These are phyloP conservation scores for Sextonia rubra DNA, from an alignment of 164 flowering plant genomes.

Conservation along the genomic window DNA sequence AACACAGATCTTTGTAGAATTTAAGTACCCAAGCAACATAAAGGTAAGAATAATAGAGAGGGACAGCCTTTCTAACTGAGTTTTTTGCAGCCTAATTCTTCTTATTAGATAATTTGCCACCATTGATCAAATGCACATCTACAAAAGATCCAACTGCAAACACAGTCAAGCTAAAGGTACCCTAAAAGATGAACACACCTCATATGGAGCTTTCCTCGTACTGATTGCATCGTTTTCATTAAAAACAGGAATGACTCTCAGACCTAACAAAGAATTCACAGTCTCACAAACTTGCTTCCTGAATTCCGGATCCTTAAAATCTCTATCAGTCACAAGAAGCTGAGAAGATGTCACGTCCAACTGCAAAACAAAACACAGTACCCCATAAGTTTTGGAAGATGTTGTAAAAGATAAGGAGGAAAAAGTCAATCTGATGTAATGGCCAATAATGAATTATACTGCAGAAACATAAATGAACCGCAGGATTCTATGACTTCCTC, in stretches of 20 bases:
- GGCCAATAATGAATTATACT: background rate
- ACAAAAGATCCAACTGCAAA: background rate
- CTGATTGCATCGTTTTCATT: conserved; percentile 98
- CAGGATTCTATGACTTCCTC: background rate
- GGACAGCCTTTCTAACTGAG: too few relatives aligned
- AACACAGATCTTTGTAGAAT: too few relatives aligned
- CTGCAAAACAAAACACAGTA: conserved; percentile 37
- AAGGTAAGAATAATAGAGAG: too few relatives aligned
- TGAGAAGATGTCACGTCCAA: conserved; percentile 88
- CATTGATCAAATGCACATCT: background rate
- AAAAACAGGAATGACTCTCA: conserved; percentile 82
- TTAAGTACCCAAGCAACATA: too few relatives aligned
- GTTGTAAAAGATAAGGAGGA: background rate
- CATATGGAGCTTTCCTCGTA: conserved; percentile 91
- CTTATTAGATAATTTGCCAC: too few relatives aligned
- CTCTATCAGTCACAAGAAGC: conserved; percentile 91
- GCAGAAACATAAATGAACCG: background rate
- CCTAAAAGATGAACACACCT: conserved; percentile 38
- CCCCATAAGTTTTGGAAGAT: conserved; percentile 1
- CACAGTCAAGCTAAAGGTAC: conserved; percentile 1
- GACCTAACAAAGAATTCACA: conserved; percentile 50
- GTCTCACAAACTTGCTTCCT: conserved; percentile 75
- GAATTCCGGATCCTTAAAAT: conserved; percentile 73
- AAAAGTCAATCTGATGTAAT: background rate
- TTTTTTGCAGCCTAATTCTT: too few relatives aligned